These are phyloP conservation scores for Trametes punicea DNA, from an alignment of 768 basidiomycete genomes.

Conservation along the genomic window DNA sequence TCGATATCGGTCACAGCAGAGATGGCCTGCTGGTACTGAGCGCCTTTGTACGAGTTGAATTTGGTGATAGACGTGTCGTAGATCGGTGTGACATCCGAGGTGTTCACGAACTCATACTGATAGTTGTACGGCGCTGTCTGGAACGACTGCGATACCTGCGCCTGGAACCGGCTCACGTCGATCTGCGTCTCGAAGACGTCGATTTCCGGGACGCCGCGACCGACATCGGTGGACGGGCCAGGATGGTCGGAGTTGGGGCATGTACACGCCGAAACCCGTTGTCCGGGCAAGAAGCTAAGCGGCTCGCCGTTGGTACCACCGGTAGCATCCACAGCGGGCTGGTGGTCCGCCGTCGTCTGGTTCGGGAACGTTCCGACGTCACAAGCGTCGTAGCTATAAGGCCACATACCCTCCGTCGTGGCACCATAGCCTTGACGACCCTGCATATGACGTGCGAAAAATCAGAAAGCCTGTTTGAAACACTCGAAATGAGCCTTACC, in stretches of 20 bases:
- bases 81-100: slow-evolving; percentile 49
- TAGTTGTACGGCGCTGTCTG: slow-evolving; percentile 81
- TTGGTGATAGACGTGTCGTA: slow-evolving; percentile 48
- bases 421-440: slow-evolving; percentile 88
- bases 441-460: slow-evolving; percentile 34
- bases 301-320: slow-evolving; percentile 46
- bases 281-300: slow-evolving; percentile 82
- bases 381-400: slow-evolving; percentile 81
- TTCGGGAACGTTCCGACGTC: slow-evolving; percentile 85
- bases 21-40: slow-evolving; percentile 68
- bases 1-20: slow-evolving; percentile 61
- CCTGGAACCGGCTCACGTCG: slow-evolving; percentile 46
- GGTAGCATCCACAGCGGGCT: slow-evolving; percentile 56
- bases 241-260: slow-evolving; percentile 86
- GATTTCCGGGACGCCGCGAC: slow-evolving; percentile 87
- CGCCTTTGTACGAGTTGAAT: slow-evolving; percentile 70
- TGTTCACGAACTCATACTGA: slow-evolving; percentile 58
- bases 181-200: slow-evolving; percentile 88
- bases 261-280: slow-evolving; percentile 83
- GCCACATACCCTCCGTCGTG: slow-evolving; percentile 80
- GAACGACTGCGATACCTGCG: slow-evolving; percentile 75
- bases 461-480: background rate
- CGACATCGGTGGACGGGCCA: slow-evolving; percentile 62
- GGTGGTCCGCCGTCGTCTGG: slow-evolving; percentile 61
- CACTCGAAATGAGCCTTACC: slow-evolving; percentile 30